Evolutionary conservation across 2,329 filamentous ascomycete genomes (phyloP).

Genomic region (Penicillium fuscoglaucum): DNA sequence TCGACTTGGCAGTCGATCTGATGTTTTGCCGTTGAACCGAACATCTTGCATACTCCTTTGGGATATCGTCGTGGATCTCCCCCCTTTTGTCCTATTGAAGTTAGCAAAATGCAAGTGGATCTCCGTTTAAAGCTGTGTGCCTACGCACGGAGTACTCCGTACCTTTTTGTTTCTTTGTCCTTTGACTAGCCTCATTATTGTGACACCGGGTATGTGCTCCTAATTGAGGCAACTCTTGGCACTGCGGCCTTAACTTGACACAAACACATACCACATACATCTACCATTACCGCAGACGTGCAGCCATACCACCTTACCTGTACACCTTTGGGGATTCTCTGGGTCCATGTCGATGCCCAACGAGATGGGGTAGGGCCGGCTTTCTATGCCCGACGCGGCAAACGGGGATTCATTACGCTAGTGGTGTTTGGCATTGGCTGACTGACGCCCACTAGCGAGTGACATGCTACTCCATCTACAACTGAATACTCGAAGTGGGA

Average conservation of each 20-base stretch:
- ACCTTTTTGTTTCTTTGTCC: not conserved
- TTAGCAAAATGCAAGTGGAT: not conserved
- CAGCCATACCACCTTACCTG: not conserved
- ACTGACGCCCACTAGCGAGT: not conserved
- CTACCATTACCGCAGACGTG: not conserved
- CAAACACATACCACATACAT: not conserved
- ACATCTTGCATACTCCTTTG: not conserved
- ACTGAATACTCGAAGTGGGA: not conserved
- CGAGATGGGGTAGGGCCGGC: not conserved
- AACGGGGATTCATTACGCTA: not conserved
- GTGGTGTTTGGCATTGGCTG: not conserved
- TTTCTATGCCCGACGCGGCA: not conserved
- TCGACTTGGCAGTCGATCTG: not conserved
- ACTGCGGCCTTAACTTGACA: not conserved
- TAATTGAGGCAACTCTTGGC: not conserved
- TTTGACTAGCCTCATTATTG: not conserved
- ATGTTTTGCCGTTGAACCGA: not conserved
- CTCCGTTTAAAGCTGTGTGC: not conserved
- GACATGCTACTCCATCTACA: not conserved
- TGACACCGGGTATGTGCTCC: not conserved
- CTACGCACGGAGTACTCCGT: not conserved
- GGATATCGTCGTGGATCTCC: not conserved
- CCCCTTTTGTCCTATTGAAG: not conserved
- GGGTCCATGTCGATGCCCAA: not conserved
- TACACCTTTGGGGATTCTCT: not conserved